Base-by-base conservation (phyloP, 805 yeast genomes). In the Candida maris region DNA sequence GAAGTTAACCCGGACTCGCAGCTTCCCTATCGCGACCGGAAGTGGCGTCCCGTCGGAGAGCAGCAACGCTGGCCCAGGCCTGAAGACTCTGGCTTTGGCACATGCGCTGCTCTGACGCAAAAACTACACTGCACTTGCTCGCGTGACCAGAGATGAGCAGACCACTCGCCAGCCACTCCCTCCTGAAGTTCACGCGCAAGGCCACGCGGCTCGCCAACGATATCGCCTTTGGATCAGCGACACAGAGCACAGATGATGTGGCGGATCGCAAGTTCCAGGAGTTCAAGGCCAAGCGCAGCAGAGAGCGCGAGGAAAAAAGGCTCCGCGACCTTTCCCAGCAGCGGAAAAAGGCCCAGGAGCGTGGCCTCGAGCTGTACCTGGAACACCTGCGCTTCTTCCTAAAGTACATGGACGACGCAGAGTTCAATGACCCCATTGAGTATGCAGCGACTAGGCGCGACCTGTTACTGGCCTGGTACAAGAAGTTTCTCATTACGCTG, bases 371-470 rank as follows among this genome's bases (percentile, higher is more conserved):
- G 20, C 38, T 42, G 3, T 59, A 58, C 32, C 31, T 59, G 12
- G 61, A 57, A 9, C 59, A 52, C 32, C 43, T 60, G 13, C 45
- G 56, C 22, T 56, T 60, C 27, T 57, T 59, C 33, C 24, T 52
- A 23, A 52, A 58, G 29, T 58, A 55, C 28, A 54, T 55, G 57
- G 56, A 58, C 32, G 60, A 59, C n/a, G 40, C 61, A 8, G 61
- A 54, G 25, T 31, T 40, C 25, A 53, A 57, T 34, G 66, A 60
- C 35, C 54, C 61, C 0, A 32, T 60, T n/a, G 45, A 43, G 18
- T 58, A 52, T 37, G 61, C 66, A 6, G 37, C 55, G 10, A 50
- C 59, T 4, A 42, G 66, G 41, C 47, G 56, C 18, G 59, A 57
- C 27, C 37, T 59, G 14, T 60, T 57, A 57, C 39, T 48, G 9